Percentiles rank a stretch among this genome's conserved stretches.
Conservation (phyloP, 192 early-diverging fungal genomes). For the Coemansia sp. region DNA sequence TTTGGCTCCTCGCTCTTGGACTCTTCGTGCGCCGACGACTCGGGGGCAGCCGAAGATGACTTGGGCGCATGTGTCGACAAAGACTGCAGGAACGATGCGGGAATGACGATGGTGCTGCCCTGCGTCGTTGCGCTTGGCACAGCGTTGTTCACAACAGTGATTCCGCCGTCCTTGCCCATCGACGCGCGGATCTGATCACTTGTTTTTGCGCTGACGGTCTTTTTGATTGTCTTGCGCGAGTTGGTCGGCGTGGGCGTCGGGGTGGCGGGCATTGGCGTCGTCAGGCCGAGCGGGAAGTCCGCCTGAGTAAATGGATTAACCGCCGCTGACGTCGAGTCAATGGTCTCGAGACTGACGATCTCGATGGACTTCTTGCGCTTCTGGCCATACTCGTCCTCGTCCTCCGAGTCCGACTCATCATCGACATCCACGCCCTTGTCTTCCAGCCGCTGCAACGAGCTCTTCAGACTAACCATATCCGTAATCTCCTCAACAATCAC, state of each 20-base stretch:
- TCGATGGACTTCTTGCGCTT: conserved; percentile 28
- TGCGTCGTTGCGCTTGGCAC: not conserved
- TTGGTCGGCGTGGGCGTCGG: conserved; percentile 7
- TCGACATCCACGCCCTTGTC: conserved; percentile 36
- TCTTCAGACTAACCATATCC: conserved; percentile 45
- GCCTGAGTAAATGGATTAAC: conserved; percentile 46
- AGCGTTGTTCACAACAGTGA: conserved; percentile 34
- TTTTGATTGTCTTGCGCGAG: conserved; percentile 40
- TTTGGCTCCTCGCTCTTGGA: conserved; percentile 11
- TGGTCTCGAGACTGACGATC: conserved; percentile 38
- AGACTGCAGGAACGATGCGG: conserved; percentile 16
- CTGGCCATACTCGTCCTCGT: conserved; percentile 44
- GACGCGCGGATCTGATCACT: conserved; percentile 30
- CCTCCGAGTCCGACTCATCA: conserved; percentile 18
- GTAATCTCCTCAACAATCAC: conserved; percentile 49
- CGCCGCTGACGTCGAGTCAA: conserved; percentile 38
- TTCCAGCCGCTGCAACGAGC: conserved; percentile 35
- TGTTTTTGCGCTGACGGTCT: conserved; percentile 17
- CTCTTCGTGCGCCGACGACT: conserved; percentile 27
- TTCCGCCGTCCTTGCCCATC: conserved; percentile 45
- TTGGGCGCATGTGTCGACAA: conserved; percentile 9
- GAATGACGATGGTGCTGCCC: conserved; percentile 39
- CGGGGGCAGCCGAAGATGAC: not conserved
- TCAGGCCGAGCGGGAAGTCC: conserved; percentile 48
- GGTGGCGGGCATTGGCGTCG: conserved; percentile 20